These are phyloP conservation scores for Leccinum uliginosum DNA, from an alignment of 768 basidiomycete genomes.

Conservation along the genomic window DNA sequence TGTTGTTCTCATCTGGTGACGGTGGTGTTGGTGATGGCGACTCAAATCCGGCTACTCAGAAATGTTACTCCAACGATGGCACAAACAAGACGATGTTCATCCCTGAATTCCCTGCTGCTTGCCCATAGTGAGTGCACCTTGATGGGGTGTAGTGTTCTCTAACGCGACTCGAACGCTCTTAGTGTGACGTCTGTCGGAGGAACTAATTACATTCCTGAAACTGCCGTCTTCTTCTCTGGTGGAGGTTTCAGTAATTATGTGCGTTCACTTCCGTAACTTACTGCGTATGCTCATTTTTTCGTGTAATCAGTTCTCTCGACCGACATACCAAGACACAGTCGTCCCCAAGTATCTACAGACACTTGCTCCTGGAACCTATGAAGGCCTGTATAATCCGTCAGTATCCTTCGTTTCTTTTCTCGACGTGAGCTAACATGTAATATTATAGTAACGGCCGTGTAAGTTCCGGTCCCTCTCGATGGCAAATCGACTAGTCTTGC, in stretches of 20 bases:
- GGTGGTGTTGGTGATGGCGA: slow-evolving; percentile 66
- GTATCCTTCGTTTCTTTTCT: slow-evolving; percentile 11
- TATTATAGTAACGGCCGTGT: slow-evolving; percentile 51
- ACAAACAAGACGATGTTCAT: slow-evolving; percentile 50
- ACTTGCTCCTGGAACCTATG: slow-evolving; percentile 46
- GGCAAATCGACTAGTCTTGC: neutral
- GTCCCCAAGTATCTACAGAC: slow-evolving; percentile 42
- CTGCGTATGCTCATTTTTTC: neutral
- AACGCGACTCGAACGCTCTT: neutral
- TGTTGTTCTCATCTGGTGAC: slow-evolving; percentile 67
- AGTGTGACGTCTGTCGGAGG: slow-evolving; percentile 78
- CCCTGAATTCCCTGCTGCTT: slow-evolving; percentile 58
- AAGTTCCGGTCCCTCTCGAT: slow-evolving; percentile 15
- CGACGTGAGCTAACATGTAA: neutral
- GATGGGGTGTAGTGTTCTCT: neutral
- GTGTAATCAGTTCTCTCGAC: slow-evolving; percentile 45
- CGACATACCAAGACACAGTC: slow-evolving; percentile 46
- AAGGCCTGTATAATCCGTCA: slow-evolving; percentile 59
- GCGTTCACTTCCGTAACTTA: slow-evolving; percentile 7
- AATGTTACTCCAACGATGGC: slow-evolving; percentile 59
- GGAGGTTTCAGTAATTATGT: slow-evolving; percentile 74
- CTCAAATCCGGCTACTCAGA: slow-evolving; percentile 45
- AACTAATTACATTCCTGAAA: slow-evolving; percentile 56
- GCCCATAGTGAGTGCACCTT: slow-evolving; percentile 43
- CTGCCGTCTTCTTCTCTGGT: slow-evolving; percentile 57